Evolutionary conservation across 2,329 filamentous ascomycete genomes (phyloP).

Genomic region (Macrophomina tecta): DNA sequence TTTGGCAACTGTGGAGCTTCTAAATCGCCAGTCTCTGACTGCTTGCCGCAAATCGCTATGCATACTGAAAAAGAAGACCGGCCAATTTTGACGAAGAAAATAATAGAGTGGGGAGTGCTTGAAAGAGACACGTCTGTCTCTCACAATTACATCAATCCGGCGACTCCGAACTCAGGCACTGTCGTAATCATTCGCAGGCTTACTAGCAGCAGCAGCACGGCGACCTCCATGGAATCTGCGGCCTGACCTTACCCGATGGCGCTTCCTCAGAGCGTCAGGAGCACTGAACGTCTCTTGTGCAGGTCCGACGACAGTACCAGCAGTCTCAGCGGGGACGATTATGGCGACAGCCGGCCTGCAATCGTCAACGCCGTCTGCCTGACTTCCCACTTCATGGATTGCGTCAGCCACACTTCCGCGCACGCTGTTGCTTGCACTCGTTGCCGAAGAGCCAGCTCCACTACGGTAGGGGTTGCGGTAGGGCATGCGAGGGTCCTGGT

Average conservation of each 20-base stretch:
- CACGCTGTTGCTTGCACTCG: constrained; percentile 15
- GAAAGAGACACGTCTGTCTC: not conserved
- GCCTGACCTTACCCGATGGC: not conserved
- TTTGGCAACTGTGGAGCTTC: constrained; percentile 12
- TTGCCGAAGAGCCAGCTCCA: not conserved
- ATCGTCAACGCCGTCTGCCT: constrained; percentile 2
- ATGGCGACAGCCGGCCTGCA: not conserved
- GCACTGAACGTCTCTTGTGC: not conserved
- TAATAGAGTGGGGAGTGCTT: not conserved
- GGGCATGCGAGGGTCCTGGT: constrained; percentile 37
- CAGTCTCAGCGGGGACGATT: not conserved
- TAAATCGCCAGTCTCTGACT: constrained; percentile 1
- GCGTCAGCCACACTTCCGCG: not conserved
- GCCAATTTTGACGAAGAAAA: constrained; percentile 1
- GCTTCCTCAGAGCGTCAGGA: not conserved
- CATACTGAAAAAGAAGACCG: constrained; percentile 5
- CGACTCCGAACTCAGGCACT: not conserved
- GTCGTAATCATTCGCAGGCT: constrained; percentile 2
- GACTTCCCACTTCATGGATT: not conserved
- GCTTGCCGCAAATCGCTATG: constrained; percentile 20
- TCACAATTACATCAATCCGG: not conserved
- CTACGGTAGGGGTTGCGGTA: constrained; percentile 19
- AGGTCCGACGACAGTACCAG: not conserved
- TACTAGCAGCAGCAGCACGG: not conserved
- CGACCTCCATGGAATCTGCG: constrained; percentile 5